phyloP scores from a whole-genome alignment of 345 rosid genomes.

The Populus simonii region DNA sequence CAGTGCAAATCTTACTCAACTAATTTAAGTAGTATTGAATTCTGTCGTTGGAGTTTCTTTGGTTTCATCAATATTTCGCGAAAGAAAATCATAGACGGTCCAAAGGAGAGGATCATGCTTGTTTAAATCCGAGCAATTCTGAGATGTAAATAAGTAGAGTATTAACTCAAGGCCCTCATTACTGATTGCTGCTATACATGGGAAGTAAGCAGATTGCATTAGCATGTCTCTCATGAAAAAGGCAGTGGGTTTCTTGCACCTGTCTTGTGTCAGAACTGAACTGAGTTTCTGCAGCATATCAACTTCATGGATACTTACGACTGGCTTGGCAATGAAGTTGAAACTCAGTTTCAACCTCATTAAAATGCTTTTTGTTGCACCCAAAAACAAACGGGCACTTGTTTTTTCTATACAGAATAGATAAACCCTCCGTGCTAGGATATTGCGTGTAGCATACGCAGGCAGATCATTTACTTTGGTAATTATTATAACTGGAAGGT shows the following conservation, averaged over 20 bases:
- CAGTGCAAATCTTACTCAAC: background rate
- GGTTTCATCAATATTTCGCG: background rate
- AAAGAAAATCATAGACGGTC: background rate
- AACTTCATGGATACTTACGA: background rate
- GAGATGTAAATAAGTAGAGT: background rate
- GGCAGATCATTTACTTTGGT: background rate
- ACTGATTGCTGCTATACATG: background rate
- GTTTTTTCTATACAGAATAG: background rate
- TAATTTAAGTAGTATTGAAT: background rate
- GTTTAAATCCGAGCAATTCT: background rate
- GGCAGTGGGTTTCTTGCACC: background rate
- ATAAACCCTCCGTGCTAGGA: background rate
- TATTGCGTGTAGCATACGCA: background rate
- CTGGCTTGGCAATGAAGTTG: background rate
- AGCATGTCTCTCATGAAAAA: background rate
- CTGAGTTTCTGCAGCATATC: background rate
- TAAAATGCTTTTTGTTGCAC: no score
- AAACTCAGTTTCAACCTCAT: background rate
- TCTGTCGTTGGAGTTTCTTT: background rate
- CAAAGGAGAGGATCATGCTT: background rate
- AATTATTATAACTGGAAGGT: background rate
- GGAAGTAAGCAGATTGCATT: constrained; percentile 2
- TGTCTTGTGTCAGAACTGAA: background rate
- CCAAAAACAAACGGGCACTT: background rate
- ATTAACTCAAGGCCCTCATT: background rate